These are phyloP conservation scores for Trypethelium eluteriae DNA, from an alignment of 495 filamentous ascomycete species.

Conservation along the genomic window DNA sequence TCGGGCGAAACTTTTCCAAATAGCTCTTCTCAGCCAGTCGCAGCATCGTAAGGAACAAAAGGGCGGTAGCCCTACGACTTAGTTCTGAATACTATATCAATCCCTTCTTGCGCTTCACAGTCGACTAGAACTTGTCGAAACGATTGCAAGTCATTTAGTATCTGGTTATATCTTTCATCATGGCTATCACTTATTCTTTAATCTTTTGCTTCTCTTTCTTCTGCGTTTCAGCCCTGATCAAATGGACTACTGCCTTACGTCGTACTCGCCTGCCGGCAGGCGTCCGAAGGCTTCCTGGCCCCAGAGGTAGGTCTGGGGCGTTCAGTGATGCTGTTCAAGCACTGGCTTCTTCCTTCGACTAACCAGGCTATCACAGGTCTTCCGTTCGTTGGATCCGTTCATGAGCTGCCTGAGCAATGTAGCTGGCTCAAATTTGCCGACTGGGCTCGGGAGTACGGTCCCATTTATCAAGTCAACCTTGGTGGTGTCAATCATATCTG, in stretches of 20 bases:
- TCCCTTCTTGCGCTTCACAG: not conserved
- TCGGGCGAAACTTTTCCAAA: not conserved
- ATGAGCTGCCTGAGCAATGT: constrained; percentile 46
- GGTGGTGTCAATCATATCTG: constrained; percentile 52
- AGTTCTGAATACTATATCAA: constrained; percentile 4
- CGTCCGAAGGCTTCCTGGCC: constrained; percentile 32
- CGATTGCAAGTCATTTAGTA: not conserved
- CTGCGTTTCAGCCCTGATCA: constrained; percentile 10
- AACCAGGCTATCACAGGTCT: constrained; percentile 29
- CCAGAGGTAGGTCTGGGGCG: constrained; percentile 27
- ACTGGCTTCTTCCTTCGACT: not conserved
- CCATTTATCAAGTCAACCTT: constrained; percentile 53
- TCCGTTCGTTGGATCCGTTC: constrained; percentile 51
- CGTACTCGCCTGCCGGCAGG: constrained; percentile 23
- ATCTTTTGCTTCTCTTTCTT: constrained; percentile 18
- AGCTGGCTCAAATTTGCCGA: constrained; percentile 53
- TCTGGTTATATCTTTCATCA: constrained; percentile 13
- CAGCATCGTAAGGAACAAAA: not conserved
- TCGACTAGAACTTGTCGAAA: not conserved
- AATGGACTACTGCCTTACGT: constrained; percentile 1
- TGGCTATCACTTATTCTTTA: constrained; percentile 18
- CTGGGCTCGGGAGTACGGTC: constrained; percentile 56
- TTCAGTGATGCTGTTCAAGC: not conserved
- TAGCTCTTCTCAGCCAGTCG: not conserved
- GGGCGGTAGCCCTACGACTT: not conserved